phyloP scores from a whole-genome alignment of 2,329 filamentous ascomycete species.

The Alternaria arborescens region DNA sequence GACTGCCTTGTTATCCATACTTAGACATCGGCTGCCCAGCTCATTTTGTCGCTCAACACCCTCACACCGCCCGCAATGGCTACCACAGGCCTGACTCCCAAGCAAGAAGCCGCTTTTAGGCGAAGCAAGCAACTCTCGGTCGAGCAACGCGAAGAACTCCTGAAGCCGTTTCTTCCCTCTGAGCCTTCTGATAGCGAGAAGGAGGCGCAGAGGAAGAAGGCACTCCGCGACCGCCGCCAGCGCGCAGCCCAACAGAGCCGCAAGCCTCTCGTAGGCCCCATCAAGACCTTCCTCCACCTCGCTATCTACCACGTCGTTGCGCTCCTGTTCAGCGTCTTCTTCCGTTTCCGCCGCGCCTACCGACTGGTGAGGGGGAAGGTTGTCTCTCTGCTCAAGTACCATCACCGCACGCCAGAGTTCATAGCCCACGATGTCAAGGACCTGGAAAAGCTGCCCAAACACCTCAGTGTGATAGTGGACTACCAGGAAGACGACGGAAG shows the following conservation, averaged over 20 bases:
- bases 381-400: conserved; percentile 86
- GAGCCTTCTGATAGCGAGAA: conserved; percentile 41
- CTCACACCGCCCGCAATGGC: conserved; percentile 39
- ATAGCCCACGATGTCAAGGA: conserved; percentile 86
- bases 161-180: conserved; percentile 63
- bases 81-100: conserved; percentile 40
- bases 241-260: conserved; percentile 18
- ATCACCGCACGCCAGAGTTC: conserved; percentile 92
- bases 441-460: conserved; percentile 78
- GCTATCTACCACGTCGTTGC: conserved; percentile 76
- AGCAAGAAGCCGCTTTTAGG: conserved; percentile 47
- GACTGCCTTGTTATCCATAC: not conserved
- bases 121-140: conserved; percentile 51
- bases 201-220: conserved; percentile 20
- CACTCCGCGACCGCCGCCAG: conserved; percentile 23
- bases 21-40: not conserved
- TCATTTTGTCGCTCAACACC: conserved; percentile 14
- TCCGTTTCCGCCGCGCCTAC: conserved; percentile 81
- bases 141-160: conserved; percentile 60
- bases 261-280: conserved; percentile 61
- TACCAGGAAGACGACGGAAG: conserved; percentile 69
- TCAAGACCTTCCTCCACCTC: conserved; percentile 70
- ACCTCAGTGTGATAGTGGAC: conserved; percentile 86
- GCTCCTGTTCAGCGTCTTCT: conserved; percentile 85
- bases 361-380: conserved; percentile 80